Evolutionary conservation across 2,329 filamentous ascomycete species (phyloP).

Genomic region (Dothideomycetidae sp.): DNA sequence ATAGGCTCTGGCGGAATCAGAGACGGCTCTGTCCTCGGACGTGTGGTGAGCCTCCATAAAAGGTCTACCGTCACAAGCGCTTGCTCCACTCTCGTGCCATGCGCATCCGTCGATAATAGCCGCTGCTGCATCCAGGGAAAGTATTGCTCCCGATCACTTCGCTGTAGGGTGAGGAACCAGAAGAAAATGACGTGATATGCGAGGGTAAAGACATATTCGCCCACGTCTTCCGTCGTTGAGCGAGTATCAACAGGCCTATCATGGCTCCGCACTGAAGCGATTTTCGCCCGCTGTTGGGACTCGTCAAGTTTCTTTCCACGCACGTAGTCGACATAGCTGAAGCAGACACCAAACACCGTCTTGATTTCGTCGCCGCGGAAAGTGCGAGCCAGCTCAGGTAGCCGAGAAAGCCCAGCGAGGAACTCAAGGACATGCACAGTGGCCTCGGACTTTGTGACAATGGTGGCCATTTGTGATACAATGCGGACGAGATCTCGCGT

Average conservation of each 20-base stretch:
- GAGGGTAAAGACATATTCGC: constrained; percentile 84
- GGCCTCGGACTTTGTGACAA: constrained; percentile 84
- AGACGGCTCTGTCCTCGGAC: constrained; percentile 3
- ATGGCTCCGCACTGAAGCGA: constrained; percentile 24
- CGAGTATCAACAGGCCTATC: constrained; percentile 18
- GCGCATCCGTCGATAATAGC: constrained; percentile 43
- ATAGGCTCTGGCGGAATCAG: constrained; percentile 5
- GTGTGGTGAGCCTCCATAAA: constrained; percentile 63
- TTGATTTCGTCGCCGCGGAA: constrained; percentile 85
- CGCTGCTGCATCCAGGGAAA: constrained; percentile 42
- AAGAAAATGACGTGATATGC: constrained; percentile 93
- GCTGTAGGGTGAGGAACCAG: constrained; percentile 85
- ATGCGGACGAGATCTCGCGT: constrained; percentile 76
- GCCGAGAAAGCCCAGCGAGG: constrained; percentile 70
- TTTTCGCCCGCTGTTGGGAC: constrained; percentile 7
- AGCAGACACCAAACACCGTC: constrained; percentile 88
- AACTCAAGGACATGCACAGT: constrained; percentile 95
- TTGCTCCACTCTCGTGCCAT: constrained; percentile 76
- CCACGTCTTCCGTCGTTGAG: constrained; percentile 52
- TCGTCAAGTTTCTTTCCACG: constrained; percentile 38
- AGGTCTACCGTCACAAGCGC: constrained; percentile 88
- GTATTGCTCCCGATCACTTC: constrained; percentile 78
- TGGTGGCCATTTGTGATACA: constrained; percentile 84
- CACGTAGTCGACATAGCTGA: constrained; percentile 82
- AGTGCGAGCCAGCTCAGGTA: constrained; percentile 75